Conservation (phyloP, 2,329 filamentous ascomycete genomes). For the Podosphaera fusca region DNA sequence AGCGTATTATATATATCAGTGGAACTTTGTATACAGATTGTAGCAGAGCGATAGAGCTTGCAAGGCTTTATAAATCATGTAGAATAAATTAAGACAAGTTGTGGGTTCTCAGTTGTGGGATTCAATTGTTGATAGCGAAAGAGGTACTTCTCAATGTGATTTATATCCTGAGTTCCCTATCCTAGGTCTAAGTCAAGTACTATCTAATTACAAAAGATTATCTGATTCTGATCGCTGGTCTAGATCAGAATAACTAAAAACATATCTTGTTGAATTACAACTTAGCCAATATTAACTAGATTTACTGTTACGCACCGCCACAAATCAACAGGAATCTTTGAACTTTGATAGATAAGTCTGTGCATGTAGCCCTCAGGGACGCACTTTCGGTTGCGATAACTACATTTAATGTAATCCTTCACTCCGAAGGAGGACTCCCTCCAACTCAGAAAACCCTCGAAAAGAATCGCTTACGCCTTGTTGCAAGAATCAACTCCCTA, state of each 20-base stretch:
- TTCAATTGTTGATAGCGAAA: too few relatives aligned
- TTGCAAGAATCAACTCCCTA: neutral
- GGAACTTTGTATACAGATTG: too few relatives aligned
- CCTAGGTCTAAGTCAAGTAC: neutral
- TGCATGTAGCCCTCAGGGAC: neutral
- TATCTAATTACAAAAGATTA: neutral
- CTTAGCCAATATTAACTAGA: too few relatives aligned
- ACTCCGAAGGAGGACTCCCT: neutral
- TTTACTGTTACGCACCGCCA: too few relatives aligned
- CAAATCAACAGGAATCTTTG: neutral
- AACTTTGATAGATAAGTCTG: neutral
- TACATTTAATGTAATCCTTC: neutral
- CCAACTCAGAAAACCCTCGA: neutral
- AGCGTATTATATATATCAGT: too few relatives aligned
- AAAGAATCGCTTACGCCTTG: neutral
- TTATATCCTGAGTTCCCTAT: neutral
- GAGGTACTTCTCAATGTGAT: too few relatives aligned
- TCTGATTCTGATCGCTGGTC: neutral
- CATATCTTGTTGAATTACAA: too few relatives aligned
- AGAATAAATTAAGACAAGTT: too few relatives aligned
- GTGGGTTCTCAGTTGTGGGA: too few relatives aligned
- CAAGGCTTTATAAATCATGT: too few relatives aligned
- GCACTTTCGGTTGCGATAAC: neutral
- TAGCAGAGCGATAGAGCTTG: too few relatives aligned
- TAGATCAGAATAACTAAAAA: too few relatives aligned